phyloP scores from a whole-genome alignment of 2,329 filamentous ascomycete genomes.

The Sporothrix curviconia region DNA sequence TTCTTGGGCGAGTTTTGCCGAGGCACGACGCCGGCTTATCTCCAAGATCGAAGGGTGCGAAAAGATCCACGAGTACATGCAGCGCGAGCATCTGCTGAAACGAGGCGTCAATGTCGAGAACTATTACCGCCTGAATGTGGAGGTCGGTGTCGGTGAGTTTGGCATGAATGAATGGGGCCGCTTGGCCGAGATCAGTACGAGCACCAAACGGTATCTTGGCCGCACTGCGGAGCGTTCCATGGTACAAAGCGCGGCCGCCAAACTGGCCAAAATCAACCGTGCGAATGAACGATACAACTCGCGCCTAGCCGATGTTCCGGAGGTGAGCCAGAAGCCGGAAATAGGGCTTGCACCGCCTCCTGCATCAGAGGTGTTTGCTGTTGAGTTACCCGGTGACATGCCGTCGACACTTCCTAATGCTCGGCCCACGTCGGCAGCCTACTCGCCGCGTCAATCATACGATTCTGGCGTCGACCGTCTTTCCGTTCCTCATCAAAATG shows the following conservation, averaged over 20 bases:
- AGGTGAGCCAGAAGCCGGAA: slow-evolving; percentile 29
- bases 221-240: slow-evolving; percentile 68
- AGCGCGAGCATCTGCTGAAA: slow-evolving; percentile 67
- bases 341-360: background rate
- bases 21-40: slow-evolving; percentile 77
- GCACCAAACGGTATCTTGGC: slow-evolving; percentile 75
- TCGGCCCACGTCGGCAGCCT: background rate
- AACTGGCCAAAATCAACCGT: slow-evolving; percentile 75
- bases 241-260: slow-evolving; percentile 68
- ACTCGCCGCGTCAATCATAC: slow-evolving; percentile 45
- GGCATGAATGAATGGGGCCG: slow-evolving; percentile 98
- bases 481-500: slow-evolving; percentile 28
- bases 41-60: slow-evolving; percentile 94
- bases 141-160: slow-evolving; percentile 92
- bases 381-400: slow-evolving; percentile 53
- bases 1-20: slow-evolving; percentile 89
- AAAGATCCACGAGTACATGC: slow-evolving; percentile 79
- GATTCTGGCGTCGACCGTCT: slow-evolving; percentile 50
- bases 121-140: slow-evolving; percentile 95
- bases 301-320: slow-evolving; percentile 36
- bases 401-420: slow-evolving; percentile 27
- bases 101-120: slow-evolving; percentile 79
- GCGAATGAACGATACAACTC: slow-evolving; percentile 62
- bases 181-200: slow-evolving; percentile 89
- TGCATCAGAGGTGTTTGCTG: slow-evolving; percentile 32